Base-by-base conservation (phyloP, 192 early-diverging fungal species). In the Backusella macrospora region DNA sequence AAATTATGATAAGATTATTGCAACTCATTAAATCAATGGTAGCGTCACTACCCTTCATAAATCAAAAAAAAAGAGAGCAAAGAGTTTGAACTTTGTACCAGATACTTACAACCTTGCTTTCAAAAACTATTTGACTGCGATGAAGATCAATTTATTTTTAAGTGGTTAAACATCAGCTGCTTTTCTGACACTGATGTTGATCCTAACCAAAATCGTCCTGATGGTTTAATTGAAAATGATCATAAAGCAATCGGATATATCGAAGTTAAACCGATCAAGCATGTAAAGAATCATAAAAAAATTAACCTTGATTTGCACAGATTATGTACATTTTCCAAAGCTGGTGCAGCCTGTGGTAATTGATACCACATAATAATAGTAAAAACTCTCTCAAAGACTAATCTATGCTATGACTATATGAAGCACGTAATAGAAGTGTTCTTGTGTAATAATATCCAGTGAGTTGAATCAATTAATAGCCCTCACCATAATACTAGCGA, bases 251-350 rank as follows among this genome's bases (percentile, higher is more conserved):
- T 62, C 7, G 55, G 55, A 29, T 62, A 62, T 62, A 23, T 62
- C 55, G 55, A 62, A 62, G 55, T 62, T 4, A 62, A 62, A 23
- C 55, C 55, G 12, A 62, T 62, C 55, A 62, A 62, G 55, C 55
- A 62, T 62, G 7, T 18, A 1, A 26, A 62, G 1, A 62, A 62
- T 6, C 55, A 62, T 29, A 29, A 6, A 62, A 62, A 62, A 62
- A 62, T 62, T 4, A 62, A 62, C 23, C 18, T 62, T 1, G 55
- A 62, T 29, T 6, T 62, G 1, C 55, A 62, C 23, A 29, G 55
- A 62, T 12, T 62, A 5, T 62, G 55, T 9, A 62, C 6, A 34
- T 62, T 62, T 26, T 29, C 55, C 4, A 62, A 62, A 29, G 23
- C 8, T 62, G 55, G 55, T 9, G 23, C 55, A 16, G 7, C 7